Evolutionary conservation across 1,284 basidiomycete genomes (phyloP), one percentile per base, ranked within the genome.

Genomic region (Schizophyllum amplum): DNA sequence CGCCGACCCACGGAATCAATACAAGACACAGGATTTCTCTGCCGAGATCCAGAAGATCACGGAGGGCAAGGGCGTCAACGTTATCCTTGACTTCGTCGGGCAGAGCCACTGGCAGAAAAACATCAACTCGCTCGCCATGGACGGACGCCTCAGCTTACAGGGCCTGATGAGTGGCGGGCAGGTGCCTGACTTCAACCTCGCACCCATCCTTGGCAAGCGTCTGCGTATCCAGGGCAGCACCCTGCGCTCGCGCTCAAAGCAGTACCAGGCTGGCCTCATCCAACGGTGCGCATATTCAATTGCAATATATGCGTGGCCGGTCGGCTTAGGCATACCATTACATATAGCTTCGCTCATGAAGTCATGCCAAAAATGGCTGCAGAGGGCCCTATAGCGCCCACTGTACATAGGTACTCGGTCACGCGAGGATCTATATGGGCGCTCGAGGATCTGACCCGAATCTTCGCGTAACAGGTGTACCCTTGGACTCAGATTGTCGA

Each of bases 171-270:
- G 89, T 63, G 89, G 94, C 23, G 70, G 77, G 22, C 77, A 79
- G 51, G 81, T 92, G 25, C 71, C 82, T 25, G 78, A 78, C n/a
- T 72, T 84, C 57, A 80, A 90, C 69, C 72, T 97, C 25, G 70
- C 67, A 1, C 84, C 83, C 7, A 78, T 98, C 56, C 72, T 95
- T 55, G 87, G 78, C 73, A 98, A 98, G 75, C 86, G 95, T 6
- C 79, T 98, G 57, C 84, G 86, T 11, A 86, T 99, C 56, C 87
- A 94, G 70, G 95, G 94, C 22, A 91, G 90, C 13, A 97, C 93
- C 0, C 75, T 98, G 47, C 85, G 94, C 46, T 86, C 88, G 22
- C 83, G 93, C 53, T 80, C 82, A n/a, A 67, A 79, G 25, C 78
- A 82, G 60, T 98, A 98, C 71, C 94, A 98, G 72, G 77, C 82